phyloP scores from a whole-genome alignment of 352 stramenopile genomes.

The Phytophthora pistaciae region DNA sequence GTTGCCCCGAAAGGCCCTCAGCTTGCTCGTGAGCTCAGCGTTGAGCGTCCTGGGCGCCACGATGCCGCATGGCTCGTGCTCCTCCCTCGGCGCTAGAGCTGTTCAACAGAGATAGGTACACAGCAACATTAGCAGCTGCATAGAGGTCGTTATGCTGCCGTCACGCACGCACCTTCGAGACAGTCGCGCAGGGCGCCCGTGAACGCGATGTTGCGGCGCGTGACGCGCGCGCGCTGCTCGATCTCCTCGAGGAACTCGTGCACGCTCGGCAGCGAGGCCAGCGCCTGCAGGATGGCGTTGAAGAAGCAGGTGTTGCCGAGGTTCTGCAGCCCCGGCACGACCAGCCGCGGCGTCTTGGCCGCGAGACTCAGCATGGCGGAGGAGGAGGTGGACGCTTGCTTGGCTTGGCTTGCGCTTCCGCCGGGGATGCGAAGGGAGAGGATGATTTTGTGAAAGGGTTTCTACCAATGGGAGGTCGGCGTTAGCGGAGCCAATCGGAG shows the following conservation, averaged over 20 bases:
- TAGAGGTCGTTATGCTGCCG: too few species aligned
- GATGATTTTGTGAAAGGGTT: conserved; percentile 18
- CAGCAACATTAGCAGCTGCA: too few species aligned
- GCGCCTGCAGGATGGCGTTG: conserved; percentile 89
- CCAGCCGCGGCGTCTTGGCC: conserved; percentile 32
- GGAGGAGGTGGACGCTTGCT: background rate
- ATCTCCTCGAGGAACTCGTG: conserved; percentile 76
- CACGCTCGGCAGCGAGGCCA: conserved; percentile 78
- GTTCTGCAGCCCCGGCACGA: conserved; percentile 86
- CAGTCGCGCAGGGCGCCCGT: conserved; percentile 71
- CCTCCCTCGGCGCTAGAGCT: conserved; percentile 45
- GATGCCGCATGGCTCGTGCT: conserved; percentile 39
- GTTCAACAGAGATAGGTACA: background rate
- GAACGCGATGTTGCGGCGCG: conserved; percentile 54
- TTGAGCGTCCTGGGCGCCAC: conserved; percentile 69
- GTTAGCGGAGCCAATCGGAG: conserved; percentile 28
- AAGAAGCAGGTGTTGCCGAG: conserved; percentile 94
- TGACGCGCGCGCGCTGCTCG: conserved; percentile 51
- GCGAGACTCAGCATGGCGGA: conserved; percentile 24
- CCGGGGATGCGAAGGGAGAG: conserved; percentile 20
- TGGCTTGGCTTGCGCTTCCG: conserved; percentile 22
- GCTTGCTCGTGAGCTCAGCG: conserved; percentile 61
- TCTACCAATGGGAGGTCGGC: conserved; percentile 14
- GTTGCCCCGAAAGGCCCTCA: conserved; percentile 72
- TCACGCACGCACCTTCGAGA: conserved; percentile 45